These are phyloP conservation scores for Aspergillus sergii DNA, from an alignment of 2,329 filamentous ascomycete genomes.

Conservation along the genomic window DNA sequence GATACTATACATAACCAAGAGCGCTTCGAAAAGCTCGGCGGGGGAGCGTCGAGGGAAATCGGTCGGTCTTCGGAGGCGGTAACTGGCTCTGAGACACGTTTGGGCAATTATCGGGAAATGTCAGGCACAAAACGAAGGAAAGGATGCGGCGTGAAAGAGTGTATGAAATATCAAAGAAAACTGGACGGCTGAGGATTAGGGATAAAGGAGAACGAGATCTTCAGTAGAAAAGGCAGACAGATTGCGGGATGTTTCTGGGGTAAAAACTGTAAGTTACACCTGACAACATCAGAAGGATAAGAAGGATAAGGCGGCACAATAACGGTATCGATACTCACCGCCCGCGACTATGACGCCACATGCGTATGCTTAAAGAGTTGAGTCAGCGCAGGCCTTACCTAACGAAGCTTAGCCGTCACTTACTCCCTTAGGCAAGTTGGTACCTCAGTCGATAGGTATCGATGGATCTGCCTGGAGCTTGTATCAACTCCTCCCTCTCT, in stretches of 20 bases:
- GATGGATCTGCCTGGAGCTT: constrained; percentile 20
- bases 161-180: background rate
- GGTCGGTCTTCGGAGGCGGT: background rate
- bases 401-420: background rate
- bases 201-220: background rate
- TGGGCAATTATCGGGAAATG: background rate
- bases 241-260: constrained; percentile 11
- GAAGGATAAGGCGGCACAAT: constrained; percentile 15
- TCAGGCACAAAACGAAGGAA: background rate
- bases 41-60: constrained; percentile 5
- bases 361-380: constrained; percentile 8
- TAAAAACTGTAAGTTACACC: constrained; percentile 1
- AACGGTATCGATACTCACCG: constrained; percentile 29
- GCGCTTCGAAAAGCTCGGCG: constrained; percentile 8
- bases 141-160: background rate
- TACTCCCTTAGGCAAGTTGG: constrained; percentile 14
- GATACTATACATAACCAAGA: constrained; percentile 30
- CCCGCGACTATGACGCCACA: constrained; percentile 40
- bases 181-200: background rate
- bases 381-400: constrained; percentile 13
- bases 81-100: background rate
- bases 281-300: background rate
- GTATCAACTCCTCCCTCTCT: constrained; percentile 5
- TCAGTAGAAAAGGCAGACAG: constrained; percentile 4
- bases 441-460: constrained; percentile 10